phyloP scores from a whole-genome alignment of 305 asterid species.

The Solanum aculeatissimum region DNA sequence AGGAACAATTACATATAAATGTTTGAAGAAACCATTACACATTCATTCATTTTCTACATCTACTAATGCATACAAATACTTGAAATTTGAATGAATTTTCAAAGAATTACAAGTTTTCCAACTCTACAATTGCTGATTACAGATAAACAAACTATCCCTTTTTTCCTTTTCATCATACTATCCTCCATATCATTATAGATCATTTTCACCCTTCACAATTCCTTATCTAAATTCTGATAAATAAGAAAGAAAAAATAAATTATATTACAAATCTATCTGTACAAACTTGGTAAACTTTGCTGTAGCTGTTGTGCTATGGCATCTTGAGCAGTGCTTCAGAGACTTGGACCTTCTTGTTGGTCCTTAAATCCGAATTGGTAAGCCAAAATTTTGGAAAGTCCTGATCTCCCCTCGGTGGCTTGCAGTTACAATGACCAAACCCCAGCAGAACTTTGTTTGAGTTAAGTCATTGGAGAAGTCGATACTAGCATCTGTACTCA shows the following conservation, averaged over 20 bases:
- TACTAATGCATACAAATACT: conserved; percentile 10
- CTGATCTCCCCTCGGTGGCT: conserved; percentile 86
- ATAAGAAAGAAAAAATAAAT: conserved; percentile 17
- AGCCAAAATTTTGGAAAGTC: conserved; percentile 85
- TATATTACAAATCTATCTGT: conserved; percentile 68
- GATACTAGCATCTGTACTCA: conserved; percentile 21
- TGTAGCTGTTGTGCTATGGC: neutral
- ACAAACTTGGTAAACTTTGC: conserved; percentile 30
- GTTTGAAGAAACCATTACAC: neutral
- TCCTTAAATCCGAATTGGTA: conserved; percentile 59
- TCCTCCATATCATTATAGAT: neutral
- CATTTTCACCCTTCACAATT: conserved; percentile 3
- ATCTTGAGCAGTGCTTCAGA: neutral
- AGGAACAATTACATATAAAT: neutral
- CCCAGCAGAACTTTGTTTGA: conserved; percentile 72
- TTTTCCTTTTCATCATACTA: neutral
- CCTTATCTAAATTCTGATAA: conserved; percentile 4
- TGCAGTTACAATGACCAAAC: conserved; percentile 90
- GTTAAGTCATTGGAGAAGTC: conserved; percentile 51
- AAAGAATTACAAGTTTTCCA: conserved; percentile 26
- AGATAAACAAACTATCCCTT: conserved; percentile 35
- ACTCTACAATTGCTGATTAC: conserved; percentile 71
- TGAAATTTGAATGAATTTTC: conserved; percentile 24
- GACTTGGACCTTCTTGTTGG: neutral
- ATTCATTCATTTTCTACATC: neutral